A percentile compares a stretch with the other conserved stretches of the same genome.
Evolutionary conservation across 192 early-diverging fungal genomes (phyloP).

Genomic region (Kickxella alabastrina): DNA sequence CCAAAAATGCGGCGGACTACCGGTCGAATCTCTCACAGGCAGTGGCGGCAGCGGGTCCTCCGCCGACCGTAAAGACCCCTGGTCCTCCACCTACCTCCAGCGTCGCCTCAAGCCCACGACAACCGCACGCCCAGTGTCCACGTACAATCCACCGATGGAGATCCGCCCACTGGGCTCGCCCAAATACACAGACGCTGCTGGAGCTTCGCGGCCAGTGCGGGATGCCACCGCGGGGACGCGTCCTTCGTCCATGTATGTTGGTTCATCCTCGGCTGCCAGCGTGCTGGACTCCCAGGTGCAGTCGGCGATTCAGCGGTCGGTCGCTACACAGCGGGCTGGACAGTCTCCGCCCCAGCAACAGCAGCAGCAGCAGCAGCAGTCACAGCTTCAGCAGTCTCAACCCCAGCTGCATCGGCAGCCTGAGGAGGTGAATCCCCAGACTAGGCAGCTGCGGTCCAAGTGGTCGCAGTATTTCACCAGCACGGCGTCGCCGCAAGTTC

Average conservation of each 20-base stretch:
- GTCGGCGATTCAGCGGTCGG: conserved; percentile 38
- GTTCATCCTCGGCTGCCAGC: no score
- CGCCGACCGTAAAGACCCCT: conserved; percentile 38
- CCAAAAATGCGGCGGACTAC: conserved; percentile 28
- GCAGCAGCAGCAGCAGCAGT: neutral
- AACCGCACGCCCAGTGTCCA: no score
- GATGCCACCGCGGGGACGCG: conserved; percentile 22
- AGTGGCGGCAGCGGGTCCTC: conserved; percentile 3
- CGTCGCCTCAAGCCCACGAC: conserved; percentile 22
- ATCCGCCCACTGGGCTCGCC: no score
- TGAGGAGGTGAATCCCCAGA: no score
- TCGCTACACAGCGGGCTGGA: conserved; percentile 8
- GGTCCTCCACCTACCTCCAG: conserved; percentile 44
- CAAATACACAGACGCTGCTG: conserved; percentile 2
- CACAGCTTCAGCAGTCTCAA: conserved; percentile 9
- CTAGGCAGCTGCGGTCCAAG: conserved; percentile 20
- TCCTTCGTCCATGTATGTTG: conserved; percentile 40
- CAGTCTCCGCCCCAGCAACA: neutral
- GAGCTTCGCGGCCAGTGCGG: conserved; percentile 19
- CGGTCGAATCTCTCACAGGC: conserved; percentile 33
- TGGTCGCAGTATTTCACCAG: conserved; percentile 52
- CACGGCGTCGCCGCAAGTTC: conserved; percentile 8
- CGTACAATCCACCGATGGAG: no score
- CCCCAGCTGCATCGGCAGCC: conserved; percentile 5
- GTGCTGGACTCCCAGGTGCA: conserved; percentile 31